Evolutionary conservation across 352 stramenopile genomes (phyloP).

Genomic region (Phytophthora citricola): DNA sequence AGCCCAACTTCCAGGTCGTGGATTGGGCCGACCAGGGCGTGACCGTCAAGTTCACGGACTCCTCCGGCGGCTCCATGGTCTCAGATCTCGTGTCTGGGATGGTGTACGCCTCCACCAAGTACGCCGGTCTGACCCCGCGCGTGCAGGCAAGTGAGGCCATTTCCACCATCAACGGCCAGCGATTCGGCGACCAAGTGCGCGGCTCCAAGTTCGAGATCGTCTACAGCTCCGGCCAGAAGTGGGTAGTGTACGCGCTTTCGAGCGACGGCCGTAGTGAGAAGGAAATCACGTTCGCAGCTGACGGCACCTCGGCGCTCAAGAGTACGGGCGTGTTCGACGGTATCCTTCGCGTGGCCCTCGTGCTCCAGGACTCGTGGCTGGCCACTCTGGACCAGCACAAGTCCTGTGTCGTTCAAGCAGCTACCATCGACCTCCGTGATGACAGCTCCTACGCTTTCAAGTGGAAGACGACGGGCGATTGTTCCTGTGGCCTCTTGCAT

Average conservation of each 20-base stretch:
- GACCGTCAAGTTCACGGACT: slow-evolving; percentile 49
- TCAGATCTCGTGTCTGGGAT: slow-evolving; percentile 71
- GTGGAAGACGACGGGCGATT: slow-evolving; percentile 67
- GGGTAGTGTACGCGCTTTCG: slow-evolving; percentile 62
- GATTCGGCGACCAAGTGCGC: slow-evolving; percentile 27
- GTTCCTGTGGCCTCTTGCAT: slow-evolving; percentile 58
- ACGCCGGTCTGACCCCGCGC: slow-evolving; percentile 50
- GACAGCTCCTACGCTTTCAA: slow-evolving; percentile 60
- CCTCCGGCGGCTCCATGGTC: slow-evolving; percentile 40
- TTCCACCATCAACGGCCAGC: slow-evolving; percentile 51
- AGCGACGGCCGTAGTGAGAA: slow-evolving; percentile 48
- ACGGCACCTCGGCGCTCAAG: slow-evolving; percentile 46
- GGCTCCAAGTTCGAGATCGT: slow-evolving; percentile 59
- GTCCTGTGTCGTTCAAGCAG: slow-evolving; percentile 55
- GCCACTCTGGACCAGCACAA: slow-evolving; percentile 55
- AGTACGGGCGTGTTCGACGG: slow-evolving; percentile 48
- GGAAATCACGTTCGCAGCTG: slow-evolving; percentile 45
- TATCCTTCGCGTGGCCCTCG: slow-evolving; percentile 54
- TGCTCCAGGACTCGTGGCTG: slow-evolving; percentile 45
- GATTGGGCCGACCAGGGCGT: slow-evolving; percentile 68
- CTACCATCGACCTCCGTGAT: slow-evolving; percentile 45
- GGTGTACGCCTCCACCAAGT: slow-evolving; percentile 62
- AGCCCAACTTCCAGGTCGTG: slow-evolving; percentile 57
- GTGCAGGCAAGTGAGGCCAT: slow-evolving; percentile 51
- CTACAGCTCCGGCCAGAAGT: slow-evolving; percentile 65